These are phyloP conservation scores for Trichodelitschia bisporula DNA, from an alignment of 495 filamentous ascomycete genomes.

Conservation along the genomic window DNA sequence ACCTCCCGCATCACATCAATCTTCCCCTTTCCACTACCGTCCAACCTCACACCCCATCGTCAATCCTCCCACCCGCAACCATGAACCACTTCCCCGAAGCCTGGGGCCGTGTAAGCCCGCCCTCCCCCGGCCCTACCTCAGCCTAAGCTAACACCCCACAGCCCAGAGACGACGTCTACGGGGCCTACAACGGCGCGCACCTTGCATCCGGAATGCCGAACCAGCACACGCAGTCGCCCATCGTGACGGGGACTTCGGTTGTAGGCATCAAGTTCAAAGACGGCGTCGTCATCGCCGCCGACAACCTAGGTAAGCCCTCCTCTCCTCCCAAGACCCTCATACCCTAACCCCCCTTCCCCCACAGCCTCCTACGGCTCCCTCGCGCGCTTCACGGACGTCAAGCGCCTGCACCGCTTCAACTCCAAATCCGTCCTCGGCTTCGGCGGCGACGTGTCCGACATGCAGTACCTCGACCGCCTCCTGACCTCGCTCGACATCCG, in stretches of 20 bases:
- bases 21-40: neutral
- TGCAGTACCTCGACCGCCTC: slow-evolving; percentile 90
- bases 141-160: slow-evolving; percentile 16
- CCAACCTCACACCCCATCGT: neutral
- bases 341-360: slow-evolving; percentile 1
- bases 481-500: slow-evolving; percentile 64
- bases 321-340: no score
- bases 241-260: slow-evolving; percentile 92
- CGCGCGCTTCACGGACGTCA: slow-evolving; percentile 86
- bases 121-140: slow-evolving; percentile 2
- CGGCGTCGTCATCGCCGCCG: slow-evolving; percentile 86
- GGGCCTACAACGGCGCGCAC: slow-evolving; percentile 41
- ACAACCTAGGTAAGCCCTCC: slow-evolving; percentile 68
- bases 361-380: slow-evolving; percentile 92
- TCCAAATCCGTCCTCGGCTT: slow-evolving; percentile 55
- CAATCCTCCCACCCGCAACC: neutral
- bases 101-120: slow-evolving; percentile 69
- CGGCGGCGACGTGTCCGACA: slow-evolving; percentile 88
- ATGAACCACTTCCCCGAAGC: slow-evolving; percentile 95
- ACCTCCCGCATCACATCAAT: neutral
- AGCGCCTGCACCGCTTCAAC: slow-evolving; percentile 65
- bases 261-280: slow-evolving; percentile 84
- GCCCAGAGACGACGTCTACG: slow-evolving; percentile 92
- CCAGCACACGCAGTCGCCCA: slow-evolving; percentile 66
- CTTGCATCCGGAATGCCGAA: slow-evolving; percentile 49